phyloP scores from a whole-genome alignment of 345 rosid species.

The Boechera stricta region DNA sequence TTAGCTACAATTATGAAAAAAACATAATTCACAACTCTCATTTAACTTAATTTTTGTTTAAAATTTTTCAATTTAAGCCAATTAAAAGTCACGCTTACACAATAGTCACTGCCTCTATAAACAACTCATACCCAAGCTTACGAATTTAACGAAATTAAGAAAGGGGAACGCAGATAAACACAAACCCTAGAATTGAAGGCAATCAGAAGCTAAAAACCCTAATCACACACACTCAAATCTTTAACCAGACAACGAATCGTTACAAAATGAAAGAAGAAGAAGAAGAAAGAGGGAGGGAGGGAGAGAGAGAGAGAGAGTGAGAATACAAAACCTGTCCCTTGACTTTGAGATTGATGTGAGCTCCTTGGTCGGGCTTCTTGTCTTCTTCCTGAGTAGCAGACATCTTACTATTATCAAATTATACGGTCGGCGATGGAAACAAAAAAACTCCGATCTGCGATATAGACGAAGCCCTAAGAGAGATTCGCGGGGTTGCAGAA shows the following conservation, averaged over 20 bases:
- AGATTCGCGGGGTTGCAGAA: constrained; percentile 39
- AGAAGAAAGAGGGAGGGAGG: too few species aligned
- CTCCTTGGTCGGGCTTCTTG: constrained; percentile 83
- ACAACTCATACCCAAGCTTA: constrained; percentile 1
- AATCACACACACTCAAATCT: neutral
- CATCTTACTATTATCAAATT: constrained; percentile 44
- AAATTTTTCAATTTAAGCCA: neutral
- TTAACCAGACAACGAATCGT: neutral
- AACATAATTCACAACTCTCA: neutral
- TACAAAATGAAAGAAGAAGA: neutral
- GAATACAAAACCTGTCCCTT: constrained; percentile 71
- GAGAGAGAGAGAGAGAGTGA: neutral
- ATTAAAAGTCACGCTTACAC: neutral
- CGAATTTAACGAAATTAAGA: neutral
- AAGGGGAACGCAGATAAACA: constrained; percentile 3
- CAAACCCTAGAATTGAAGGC: constrained; percentile 17
- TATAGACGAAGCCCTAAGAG: constrained; percentile 3
- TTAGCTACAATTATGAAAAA: constrained; percentile 6
- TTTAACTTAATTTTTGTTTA: neutral
- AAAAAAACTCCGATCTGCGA: constrained; percentile 19
- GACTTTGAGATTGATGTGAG: constrained; percentile 88
- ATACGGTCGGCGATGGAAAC: neutral
- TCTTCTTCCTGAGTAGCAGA: constrained; percentile 66
- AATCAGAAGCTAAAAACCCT: neutral
- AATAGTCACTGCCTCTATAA: neutral